Evolutionary conservation across 352 stramenopile species (phyloP).

Genomic region (Pythium guiyangense): DNA sequence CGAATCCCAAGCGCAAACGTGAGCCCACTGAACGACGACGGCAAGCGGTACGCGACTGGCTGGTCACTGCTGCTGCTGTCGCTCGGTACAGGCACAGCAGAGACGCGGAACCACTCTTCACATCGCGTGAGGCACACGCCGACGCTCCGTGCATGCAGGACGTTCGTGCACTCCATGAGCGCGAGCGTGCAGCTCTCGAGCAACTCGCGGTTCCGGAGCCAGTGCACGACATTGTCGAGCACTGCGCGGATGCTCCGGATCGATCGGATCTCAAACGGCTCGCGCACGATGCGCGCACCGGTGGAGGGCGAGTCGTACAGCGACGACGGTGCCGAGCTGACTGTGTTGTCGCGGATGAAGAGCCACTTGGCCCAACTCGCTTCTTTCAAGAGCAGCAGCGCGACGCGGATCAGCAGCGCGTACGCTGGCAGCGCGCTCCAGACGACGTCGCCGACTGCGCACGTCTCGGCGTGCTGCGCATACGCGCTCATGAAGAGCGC

Average conservation of each 20-base stretch:
- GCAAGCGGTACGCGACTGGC: constrained; percentile 38
- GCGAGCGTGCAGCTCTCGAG: constrained; percentile 63
- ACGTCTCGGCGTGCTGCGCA: constrained; percentile 40
- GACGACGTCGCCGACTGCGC: constrained; percentile 26
- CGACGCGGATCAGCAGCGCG: constrained; percentile 45
- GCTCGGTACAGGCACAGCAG: constrained; percentile 16
- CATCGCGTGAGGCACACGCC: constrained; percentile 48
- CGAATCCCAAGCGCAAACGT: constrained; percentile 54
- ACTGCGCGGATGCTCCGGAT: constrained; percentile 50
- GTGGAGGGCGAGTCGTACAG: constrained; percentile 14
- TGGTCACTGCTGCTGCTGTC: constrained; percentile 14
- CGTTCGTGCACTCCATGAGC: constrained; percentile 73
- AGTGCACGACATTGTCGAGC: constrained; percentile 45
- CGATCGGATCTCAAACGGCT: constrained; percentile 43
- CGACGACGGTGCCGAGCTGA: constrained; percentile 20
- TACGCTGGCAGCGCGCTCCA: constrained; percentile 63
- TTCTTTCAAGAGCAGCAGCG: constrained; percentile 63
- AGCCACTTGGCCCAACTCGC: constrained; percentile 62
- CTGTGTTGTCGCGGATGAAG: constrained; percentile 43
- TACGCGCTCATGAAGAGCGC: constrained; percentile 64
- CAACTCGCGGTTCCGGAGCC: constrained; percentile 56
- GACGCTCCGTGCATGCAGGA: constrained; percentile 58
- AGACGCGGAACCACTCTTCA: constrained; percentile 66
- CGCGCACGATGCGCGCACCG: constrained; percentile 21
- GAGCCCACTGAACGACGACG: constrained; percentile 37